phyloP scores from a whole-genome alignment of 2,329 filamentous ascomycete genomes.

The Bipolaris bicolor region DNA sequence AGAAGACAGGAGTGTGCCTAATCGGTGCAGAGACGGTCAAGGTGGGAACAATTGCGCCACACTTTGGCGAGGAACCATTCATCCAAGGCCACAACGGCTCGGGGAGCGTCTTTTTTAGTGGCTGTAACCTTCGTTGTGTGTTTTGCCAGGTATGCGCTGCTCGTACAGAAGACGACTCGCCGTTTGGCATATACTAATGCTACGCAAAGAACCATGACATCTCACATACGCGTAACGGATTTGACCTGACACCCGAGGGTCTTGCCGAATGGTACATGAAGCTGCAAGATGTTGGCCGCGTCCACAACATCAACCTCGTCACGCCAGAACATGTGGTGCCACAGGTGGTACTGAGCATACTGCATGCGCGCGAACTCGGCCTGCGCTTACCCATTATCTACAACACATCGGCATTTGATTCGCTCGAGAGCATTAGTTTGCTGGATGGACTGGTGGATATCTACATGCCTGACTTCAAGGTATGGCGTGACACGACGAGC shows the following conservation, averaged over 20 bases:
- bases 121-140: constrained; percentile 76
- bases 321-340: constrained; percentile 88
- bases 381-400: constrained; percentile 78
- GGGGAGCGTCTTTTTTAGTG: constrained; percentile 81
- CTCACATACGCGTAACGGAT: constrained; percentile 78
- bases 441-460: constrained; percentile 83
- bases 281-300: constrained; percentile 75
- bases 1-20: constrained; percentile 78
- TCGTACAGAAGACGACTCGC: not conserved
- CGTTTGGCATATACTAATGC: not conserved
- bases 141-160: constrained; percentile 32
- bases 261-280: constrained; percentile 84
- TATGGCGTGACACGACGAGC: constrained; percentile 72
- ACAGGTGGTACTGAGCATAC: constrained; percentile 77
- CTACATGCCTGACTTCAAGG: constrained; percentile 88
- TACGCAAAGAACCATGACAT: constrained; percentile 72
- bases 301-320: constrained; percentile 90
- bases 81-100: constrained; percentile 82
- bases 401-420: constrained; percentile 85
- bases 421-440: constrained; percentile 70
- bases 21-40: constrained; percentile 75
- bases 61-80: constrained; percentile 80
- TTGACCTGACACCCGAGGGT: constrained; percentile 78
- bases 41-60: constrained; percentile 83
- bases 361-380: constrained; percentile 73